A percentile compares a stretch with the other conserved stretches of the same genome.
phyloP scores from a whole-genome alignment of 495 filamentous ascomycete genomes.

The Xylaria telfairii region DNA sequence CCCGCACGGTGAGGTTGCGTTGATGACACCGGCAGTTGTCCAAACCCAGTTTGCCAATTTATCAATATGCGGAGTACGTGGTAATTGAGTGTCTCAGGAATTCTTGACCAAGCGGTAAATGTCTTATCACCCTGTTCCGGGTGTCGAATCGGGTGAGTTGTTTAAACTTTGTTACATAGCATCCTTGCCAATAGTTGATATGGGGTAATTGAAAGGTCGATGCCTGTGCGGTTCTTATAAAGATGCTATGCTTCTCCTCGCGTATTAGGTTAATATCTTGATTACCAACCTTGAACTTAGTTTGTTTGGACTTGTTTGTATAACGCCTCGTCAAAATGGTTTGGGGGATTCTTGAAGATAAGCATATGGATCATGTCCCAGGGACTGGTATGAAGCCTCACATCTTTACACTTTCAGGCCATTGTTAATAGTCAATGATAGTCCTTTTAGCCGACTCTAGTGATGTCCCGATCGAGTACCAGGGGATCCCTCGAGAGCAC shows the following conservation, averaged over 20 bases:
- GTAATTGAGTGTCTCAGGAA: neutral
- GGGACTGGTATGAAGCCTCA: conserved; percentile 52
- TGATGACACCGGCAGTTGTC: conserved; percentile 18
- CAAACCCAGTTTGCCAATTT: neutral
- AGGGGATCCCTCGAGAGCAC: conserved; percentile 44
- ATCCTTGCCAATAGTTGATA: conserved; percentile 16
- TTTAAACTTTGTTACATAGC: too few species aligned
- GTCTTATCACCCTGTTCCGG: neutral
- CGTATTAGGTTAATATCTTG: neutral
- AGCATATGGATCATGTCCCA: conserved; percentile 52
- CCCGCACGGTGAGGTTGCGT: conserved; percentile 20
- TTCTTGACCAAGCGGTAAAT: neutral
- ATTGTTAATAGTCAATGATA: conserved; percentile 30
- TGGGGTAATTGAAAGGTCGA: neutral
- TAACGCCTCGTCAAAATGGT: conserved; percentile 31
- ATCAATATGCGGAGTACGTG: conserved; percentile 2
- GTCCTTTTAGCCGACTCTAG: conserved; percentile 53
- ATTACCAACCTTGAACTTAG: neutral
- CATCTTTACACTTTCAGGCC: neutral
- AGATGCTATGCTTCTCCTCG: neutral
- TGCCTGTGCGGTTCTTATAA: neutral
- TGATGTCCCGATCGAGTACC: conserved; percentile 52
- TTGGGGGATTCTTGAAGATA: conserved; percentile 41
- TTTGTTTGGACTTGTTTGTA: neutral
- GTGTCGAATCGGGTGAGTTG: neutral